Evolutionary conservation across 176 grass and related monocot genomes (phyloP).

Genomic region (Lolium multiflorum): DNA sequence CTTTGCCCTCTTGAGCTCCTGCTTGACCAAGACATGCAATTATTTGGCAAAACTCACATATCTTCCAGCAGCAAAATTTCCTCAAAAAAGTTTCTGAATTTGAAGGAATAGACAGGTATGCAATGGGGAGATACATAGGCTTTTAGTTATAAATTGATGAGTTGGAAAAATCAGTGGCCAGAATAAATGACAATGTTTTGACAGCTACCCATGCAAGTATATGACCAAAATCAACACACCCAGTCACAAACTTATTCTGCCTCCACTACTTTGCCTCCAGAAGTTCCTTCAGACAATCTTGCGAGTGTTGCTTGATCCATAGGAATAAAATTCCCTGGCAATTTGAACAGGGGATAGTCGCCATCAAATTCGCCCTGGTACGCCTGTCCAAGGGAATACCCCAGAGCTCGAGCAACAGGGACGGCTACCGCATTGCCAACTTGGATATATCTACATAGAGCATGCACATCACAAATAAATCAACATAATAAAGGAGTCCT

Average conservation of each 20-base stretch:
- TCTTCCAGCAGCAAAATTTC: no score
- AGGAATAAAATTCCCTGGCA: conserved; percentile 25
- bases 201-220: background rate
- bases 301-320: background rate
- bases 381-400: conserved; percentile 32
- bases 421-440: conserved; percentile 46
- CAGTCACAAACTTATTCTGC: background rate
- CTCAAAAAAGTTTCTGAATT: background rate
- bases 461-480: background rate
- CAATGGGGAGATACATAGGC: background rate
- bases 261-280: conserved; percentile 2
- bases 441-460: conserved; percentile 39
- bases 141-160: background rate
- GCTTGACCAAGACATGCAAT: no score
- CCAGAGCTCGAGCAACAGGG: conserved; percentile 32
- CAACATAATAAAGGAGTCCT: background rate
- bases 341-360: background rate
- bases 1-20: no score
- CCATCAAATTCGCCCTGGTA: conserved; percentile 1
- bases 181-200: background rate
- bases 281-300: background rate
- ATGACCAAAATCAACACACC: no score
- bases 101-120: background rate
- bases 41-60: no score
- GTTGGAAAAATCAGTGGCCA: background rate